These are phyloP conservation scores for Gnaphalium uliginosum DNA, from an alignment of 129 eudicot genomes.

Conservation along the genomic window DNA sequence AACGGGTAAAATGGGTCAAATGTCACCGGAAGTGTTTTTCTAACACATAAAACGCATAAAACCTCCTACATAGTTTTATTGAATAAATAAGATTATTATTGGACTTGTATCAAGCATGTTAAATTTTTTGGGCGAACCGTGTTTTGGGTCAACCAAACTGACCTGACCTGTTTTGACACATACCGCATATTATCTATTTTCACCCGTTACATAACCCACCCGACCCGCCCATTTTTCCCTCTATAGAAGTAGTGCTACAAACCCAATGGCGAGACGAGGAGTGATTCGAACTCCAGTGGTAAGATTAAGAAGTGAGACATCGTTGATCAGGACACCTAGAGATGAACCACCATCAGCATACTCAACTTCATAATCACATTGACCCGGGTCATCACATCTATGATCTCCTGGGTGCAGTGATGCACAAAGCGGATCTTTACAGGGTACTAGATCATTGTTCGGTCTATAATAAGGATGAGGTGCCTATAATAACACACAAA, in stretches of 20 bases:
- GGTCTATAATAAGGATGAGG: slow-evolving; percentile 86
- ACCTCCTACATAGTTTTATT: neutral
- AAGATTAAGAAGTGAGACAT: slow-evolving; percentile 62
- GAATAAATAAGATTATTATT: no score
- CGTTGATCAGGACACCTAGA: slow-evolving; percentile 80
- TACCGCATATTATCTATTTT: neutral
- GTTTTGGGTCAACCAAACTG: neutral
- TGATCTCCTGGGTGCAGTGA: slow-evolving; percentile 68
- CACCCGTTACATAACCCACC: neutral
- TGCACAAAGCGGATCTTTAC: slow-evolving; percentile 88
- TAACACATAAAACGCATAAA: neutral
- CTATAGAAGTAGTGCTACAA: slow-evolving; percentile 16
- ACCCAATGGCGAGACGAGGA: slow-evolving; percentile 87
- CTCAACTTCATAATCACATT: slow-evolving; percentile 92
- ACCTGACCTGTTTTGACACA: neutral
- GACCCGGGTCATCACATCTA: slow-evolving; percentile 73
- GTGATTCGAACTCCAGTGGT: slow-evolving; percentile 60
- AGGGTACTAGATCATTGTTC: slow-evolving; percentile 65
- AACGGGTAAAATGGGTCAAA: neutral
- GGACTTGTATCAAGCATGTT: no score
- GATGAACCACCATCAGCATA: slow-evolving; percentile 99
- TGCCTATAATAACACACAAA: slow-evolving; percentile 49
- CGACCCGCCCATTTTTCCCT: neutral
- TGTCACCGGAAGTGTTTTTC: neutral
- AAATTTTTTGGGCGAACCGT: neutral